These are phyloP conservation scores for Trametes meyenii DNA, from an alignment of 768 basidiomycete species.

Conservation along the genomic window DNA sequence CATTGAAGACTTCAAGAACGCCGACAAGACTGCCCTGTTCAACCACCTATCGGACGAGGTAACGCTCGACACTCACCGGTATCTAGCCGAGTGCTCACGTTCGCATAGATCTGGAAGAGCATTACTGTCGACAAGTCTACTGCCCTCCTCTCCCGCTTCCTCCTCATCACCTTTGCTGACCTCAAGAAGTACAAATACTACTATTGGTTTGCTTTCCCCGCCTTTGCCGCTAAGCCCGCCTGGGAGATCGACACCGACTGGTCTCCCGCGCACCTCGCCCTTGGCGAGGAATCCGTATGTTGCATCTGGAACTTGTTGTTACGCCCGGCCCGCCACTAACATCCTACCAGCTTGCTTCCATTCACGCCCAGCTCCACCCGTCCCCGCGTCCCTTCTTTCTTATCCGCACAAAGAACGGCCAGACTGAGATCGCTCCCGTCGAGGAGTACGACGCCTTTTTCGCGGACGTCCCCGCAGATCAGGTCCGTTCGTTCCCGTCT, in stretches of 20 bases:
- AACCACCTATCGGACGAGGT: slow-evolving; percentile 72
- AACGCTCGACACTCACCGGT: slow-evolving; percentile 10
- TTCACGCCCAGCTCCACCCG: slow-evolving; percentile 52
- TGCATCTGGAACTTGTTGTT: background rate
- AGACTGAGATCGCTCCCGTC: slow-evolving; percentile 51
- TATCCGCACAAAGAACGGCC: slow-evolving; percentile 43
- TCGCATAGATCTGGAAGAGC: slow-evolving; percentile 67
- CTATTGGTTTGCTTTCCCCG: slow-evolving; percentile 98
- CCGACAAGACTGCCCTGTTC: slow-evolving; percentile 88
- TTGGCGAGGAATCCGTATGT: slow-evolving; percentile 47
- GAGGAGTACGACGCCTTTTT: slow-evolving; percentile 66
- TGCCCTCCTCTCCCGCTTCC: slow-evolving; percentile 69
- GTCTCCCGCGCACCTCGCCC: slow-evolving; percentile 48
- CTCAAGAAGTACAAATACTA: slow-evolving; percentile 98
- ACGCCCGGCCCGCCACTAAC: background rate
- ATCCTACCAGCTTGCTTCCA: slow-evolving; percentile 47
- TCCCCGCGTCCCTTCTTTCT: slow-evolving; percentile 63
- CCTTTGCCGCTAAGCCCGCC: slow-evolving; percentile 84
- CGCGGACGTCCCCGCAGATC: slow-evolving; percentile 41
- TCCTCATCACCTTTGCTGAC: slow-evolving; percentile 93
- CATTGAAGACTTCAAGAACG: slow-evolving; percentile 91
- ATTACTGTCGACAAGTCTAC: slow-evolving; percentile 56
- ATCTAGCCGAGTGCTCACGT: background rate
- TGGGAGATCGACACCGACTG: slow-evolving; percentile 84
- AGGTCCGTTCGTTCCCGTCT: slow-evolving; percentile 39